These are phyloP conservation scores for Salix caprea DNA, from an alignment of 345 rosid species.

Conservation along the genomic window DNA sequence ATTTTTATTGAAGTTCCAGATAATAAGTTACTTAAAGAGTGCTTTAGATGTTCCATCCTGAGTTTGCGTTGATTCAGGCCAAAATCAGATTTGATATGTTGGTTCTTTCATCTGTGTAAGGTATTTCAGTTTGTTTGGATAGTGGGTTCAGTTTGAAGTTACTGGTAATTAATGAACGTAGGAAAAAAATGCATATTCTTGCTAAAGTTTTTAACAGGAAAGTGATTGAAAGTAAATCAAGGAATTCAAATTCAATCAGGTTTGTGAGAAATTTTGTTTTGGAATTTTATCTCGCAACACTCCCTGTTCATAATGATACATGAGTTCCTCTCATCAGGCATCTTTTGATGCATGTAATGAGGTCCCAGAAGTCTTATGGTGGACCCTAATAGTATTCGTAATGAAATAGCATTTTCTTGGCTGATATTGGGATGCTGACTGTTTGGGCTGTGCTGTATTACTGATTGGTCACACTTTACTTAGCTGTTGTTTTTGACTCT, in stretches of 20 bases:
- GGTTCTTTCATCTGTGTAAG: background rate
- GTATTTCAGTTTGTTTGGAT: background rate
- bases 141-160: background rate
- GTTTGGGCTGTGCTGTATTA: background rate
- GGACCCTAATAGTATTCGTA: background rate
- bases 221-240: background rate
- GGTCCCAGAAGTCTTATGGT: background rate
- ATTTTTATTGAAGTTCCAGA: background rate
- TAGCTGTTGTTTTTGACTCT: background rate
- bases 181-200: background rate
- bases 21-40: background rate
- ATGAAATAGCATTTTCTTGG: background rate
- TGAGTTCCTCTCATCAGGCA: background rate
- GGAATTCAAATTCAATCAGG: background rate
- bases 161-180: background rate
- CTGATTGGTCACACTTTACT: slow-evolving; percentile 4
- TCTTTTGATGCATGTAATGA: background rate
- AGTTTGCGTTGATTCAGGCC: background rate
- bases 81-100: background rate
- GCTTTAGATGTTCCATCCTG: background rate
- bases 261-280: background rate
- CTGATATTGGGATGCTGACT: background rate
- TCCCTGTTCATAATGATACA: background rate
- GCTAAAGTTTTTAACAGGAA: background rate
- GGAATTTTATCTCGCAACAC: background rate